Conservation (phyloP, 1,139 yeast genomes). For the Taiozyma sp. region DNA sequence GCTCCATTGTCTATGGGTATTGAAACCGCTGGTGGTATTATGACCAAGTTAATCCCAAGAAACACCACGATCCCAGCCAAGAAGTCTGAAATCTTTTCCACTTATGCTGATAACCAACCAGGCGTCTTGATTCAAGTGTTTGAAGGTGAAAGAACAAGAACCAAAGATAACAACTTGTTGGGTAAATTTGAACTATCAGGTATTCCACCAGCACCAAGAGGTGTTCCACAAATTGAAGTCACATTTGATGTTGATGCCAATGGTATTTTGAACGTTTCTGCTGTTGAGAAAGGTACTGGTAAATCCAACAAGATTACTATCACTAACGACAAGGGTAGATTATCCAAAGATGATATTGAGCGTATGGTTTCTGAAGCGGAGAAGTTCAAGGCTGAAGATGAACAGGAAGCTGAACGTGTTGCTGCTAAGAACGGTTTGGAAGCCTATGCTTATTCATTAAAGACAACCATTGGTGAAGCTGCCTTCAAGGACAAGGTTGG, state of each 20-base stretch:
- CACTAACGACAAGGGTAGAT: slow-evolving; percentile 91
- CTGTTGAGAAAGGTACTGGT: slow-evolving; percentile 92
- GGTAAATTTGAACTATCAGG: slow-evolving; percentile 96
- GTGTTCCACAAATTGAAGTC: slow-evolving; percentile 97
- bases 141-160: slow-evolving; percentile 97
- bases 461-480: slow-evolving; percentile 61
- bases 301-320: slow-evolving; percentile 72
- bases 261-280: slow-evolving; percentile 93
- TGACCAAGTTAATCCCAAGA: slow-evolving; percentile 96
- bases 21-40: slow-evolving; percentile 97
- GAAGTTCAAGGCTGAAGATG: slow-evolving; percentile 76
- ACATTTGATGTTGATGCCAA: slow-evolving; percentile 94
- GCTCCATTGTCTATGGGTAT: slow-evolving; percentile 94
- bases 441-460: slow-evolving; percentile 77
- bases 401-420: slow-evolving; percentile 71
- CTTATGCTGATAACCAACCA: slow-evolving; percentile 96
- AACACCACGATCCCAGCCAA: slow-evolving; percentile 96
- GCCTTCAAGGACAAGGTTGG: slow-evolving; percentile 70
- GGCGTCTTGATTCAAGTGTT: slow-evolving; percentile 93
- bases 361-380: slow-evolving; percentile 91
- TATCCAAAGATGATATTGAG: slow-evolving; percentile 88
- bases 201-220: slow-evolving; percentile 98
- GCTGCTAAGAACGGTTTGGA: slow-evolving; percentile 80
- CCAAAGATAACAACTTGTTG: slow-evolving; percentile 89
- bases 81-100: slow-evolving; percentile 94